Evolutionary conservation across 257 asterid species (phyloP), one percentile per base, ranked within the genome.

Genomic region (Paraleonurus japonicus): DNA sequence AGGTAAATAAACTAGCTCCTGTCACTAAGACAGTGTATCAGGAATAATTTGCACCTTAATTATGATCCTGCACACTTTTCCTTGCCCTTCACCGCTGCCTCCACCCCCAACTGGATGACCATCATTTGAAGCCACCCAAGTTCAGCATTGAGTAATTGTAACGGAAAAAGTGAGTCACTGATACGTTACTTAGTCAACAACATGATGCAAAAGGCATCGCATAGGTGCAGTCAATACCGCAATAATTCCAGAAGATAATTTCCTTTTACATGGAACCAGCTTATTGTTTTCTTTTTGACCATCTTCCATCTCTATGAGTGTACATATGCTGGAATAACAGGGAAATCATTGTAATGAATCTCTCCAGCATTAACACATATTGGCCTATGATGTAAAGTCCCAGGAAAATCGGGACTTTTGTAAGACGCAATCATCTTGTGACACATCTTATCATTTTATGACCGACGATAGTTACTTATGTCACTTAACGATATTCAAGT

Each of bases 351-450:
- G 41, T 57, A 28, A 65, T 12, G 55, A 70, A 61, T 61, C 45
- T 53, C 65, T 27, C 55, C 53, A 60, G 41, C 69, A 71, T 63
- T 59, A 41, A 54, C 81, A 69, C 45, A 45, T 24, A 66, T 63
- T 20, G 48, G 43, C 47, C 45, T 22, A 60, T 33, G 58, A 32
- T 43, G 53, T 50, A 47, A 81, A 61, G 65, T 66, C 58, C 63
- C 15, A 28, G 53, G 47, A 75, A 55, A 60, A 68, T 8, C 30
- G 30, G 28, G 11, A 23, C 67, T 73, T 70, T 51, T 48, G 11
- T 30, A 69, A 65, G 71, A 61, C 35, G 15, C 53, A 51, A 53
- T 39, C 58, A 53, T 59, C 67, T 50, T 28, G 41, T 12, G 67
- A 67, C 69, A 65, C 50, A 19, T 68, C 62, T 51, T 61, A 20